Percentiles rank a stretch among this genome's conserved stretches.
Conservation (phyloP, 2,329 filamentous ascomycete species). For the Penicillium sp. region DNA sequence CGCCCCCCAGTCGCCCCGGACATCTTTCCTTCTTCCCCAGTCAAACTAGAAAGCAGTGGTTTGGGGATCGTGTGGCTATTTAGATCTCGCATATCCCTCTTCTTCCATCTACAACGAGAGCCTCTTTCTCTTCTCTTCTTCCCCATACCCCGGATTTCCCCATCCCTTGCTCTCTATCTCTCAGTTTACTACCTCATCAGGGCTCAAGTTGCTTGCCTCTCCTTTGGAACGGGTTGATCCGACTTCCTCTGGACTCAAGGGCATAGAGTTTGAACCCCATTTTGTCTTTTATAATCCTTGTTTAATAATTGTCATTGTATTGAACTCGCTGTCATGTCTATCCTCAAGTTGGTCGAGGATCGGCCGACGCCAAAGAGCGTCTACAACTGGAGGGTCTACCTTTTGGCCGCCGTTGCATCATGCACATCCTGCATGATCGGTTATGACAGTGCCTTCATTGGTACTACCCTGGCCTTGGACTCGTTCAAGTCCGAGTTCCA, state of each 20-base stretch:
- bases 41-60: slow-evolving; percentile 6
- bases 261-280: background rate
- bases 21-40: slow-evolving; percentile 17
- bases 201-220: background rate
- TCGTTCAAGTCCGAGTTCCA: slow-evolving; percentile 72
- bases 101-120: slow-evolving; percentile 4
- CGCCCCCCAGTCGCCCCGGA: slow-evolving; percentile 23
- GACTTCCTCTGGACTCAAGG: slow-evolving; percentile 6
- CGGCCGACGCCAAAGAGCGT: slow-evolving; percentile 60
- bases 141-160: slow-evolving; percentile 4
- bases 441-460: slow-evolving; percentile 76
- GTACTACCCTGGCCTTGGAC: slow-evolving; percentile 70
- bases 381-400: slow-evolving; percentile 64
- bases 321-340: slow-evolving; percentile 37
- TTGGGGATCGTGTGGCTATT: slow-evolving; percentile 25
- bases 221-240: slow-evolving; percentile 10
- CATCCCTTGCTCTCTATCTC: background rate
- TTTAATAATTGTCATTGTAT: background rate
- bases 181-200: slow-evolving; percentile 5
- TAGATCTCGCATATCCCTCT: slow-evolving; percentile 21
- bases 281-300: background rate
- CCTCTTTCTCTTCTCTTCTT: slow-evolving; percentile 9
- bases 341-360: slow-evolving; percentile 48
- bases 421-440: slow-evolving; percentile 63
- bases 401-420: slow-evolving; percentile 58